A percentile compares a stretch with the other conserved stretches of the same genome.
These are phyloP conservation scores for Chaetomium sp. DNA, from an alignment of 2,329 filamentous ascomycete genomes.

Conservation along the genomic window DNA sequence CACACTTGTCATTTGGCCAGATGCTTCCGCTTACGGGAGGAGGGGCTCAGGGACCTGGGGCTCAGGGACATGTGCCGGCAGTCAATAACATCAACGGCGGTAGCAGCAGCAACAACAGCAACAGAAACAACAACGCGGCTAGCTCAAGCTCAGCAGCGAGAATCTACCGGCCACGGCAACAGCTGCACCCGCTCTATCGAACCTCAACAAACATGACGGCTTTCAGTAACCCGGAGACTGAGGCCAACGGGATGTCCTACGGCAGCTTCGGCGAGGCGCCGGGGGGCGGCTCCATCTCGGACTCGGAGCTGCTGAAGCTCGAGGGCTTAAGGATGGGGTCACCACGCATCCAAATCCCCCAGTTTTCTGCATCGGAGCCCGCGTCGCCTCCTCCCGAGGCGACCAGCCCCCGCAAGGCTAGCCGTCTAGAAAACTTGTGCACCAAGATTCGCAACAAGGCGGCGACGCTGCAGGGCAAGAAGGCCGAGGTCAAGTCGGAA, in stretches of 20 bases:
- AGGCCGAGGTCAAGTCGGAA: conserved; percentile 8
- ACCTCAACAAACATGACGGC: conserved; percentile 11
- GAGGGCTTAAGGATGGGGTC: conserved; percentile 41
- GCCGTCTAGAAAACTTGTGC: conserved; percentile 39
- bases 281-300: conserved; percentile 37
- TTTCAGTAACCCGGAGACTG: conserved; percentile 10
- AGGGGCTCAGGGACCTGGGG: not conserved
- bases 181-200: conserved; percentile 9
- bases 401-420: conserved; percentile 34
- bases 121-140: not conserved
- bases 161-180: conserved; percentile 9
- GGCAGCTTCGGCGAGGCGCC: conserved; percentile 21
- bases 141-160: not conserved
- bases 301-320: conserved; percentile 40
- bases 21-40: conserved; percentile 1
- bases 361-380: conserved; percentile 29
- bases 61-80: not conserved
- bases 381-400: conserved; percentile 31
- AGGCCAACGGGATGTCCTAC: conserved; percentile 5
- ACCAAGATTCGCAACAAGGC: conserved; percentile 39
- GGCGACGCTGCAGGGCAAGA: conserved; percentile 26
- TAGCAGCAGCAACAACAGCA: not conserved
- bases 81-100: not conserved
- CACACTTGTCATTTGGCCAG: conserved; percentile 25
- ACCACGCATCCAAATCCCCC: conserved; percentile 32